Evolutionary conservation across 345 rosid genomes (phyloP).

Genomic region (Boechera divaricarpa): DNA sequence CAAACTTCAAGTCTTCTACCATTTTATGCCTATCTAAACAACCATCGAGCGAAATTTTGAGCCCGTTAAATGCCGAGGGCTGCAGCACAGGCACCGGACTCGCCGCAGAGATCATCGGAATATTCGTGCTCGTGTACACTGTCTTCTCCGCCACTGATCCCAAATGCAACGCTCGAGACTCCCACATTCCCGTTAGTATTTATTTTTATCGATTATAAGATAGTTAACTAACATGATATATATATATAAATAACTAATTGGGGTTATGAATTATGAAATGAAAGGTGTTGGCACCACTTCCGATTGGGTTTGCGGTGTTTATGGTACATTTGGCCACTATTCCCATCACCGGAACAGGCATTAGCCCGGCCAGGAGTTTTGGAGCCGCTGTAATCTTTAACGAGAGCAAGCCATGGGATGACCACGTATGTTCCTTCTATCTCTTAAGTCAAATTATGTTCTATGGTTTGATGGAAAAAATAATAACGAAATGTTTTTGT

Average conservation of each 20-base stretch:
- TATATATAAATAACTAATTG: not conserved
- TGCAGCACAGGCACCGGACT: slow-evolving; percentile 64
- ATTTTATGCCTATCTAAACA: no score
- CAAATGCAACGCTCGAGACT: slow-evolving; percentile 80
- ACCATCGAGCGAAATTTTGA: no score
- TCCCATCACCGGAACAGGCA: slow-evolving; percentile 75
- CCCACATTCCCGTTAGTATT: slow-evolving; percentile 80
- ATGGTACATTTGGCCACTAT: slow-evolving; percentile 76
- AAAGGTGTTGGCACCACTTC: slow-evolving; percentile 71
- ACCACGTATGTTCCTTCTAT: slow-evolving; percentile 50
- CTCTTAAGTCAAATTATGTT: not conserved
- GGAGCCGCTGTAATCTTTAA: slow-evolving; percentile 66
- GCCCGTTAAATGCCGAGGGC: slow-evolving; percentile 31
- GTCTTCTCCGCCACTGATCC: slow-evolving; percentile 94
- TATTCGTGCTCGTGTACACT: slow-evolving; percentile 82
- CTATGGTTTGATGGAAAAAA: no score
- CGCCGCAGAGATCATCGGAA: slow-evolving; percentile 88
- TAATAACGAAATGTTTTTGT: not conserved
- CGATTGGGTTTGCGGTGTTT: slow-evolving; percentile 73
- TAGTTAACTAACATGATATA: not conserved
- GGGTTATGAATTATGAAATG: not conserved
- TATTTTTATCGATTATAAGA: not conserved
- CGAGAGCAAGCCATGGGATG: slow-evolving; percentile 62
- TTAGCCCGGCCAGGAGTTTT: slow-evolving; percentile 73
- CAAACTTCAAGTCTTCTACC: no score